Evolutionary conservation across 2,329 filamentous ascomycete genomes (phyloP).

Genomic region (Hypomyces perniciosus): DNA sequence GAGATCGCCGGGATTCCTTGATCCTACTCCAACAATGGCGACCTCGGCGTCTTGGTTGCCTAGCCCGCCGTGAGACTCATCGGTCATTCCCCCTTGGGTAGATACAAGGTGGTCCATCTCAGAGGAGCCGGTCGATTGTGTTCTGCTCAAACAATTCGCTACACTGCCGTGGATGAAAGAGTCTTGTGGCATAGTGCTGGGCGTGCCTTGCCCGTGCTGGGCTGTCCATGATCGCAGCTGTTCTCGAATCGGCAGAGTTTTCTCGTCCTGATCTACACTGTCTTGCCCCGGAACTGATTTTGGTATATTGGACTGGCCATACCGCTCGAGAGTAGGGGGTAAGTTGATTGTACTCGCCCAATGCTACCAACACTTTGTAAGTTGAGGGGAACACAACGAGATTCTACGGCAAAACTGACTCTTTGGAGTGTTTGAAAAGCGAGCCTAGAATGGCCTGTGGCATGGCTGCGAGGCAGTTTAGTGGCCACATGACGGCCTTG

Average conservation of each 20-base stretch:
- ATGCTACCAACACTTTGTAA: constrained; percentile 11
- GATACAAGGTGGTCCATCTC: constrained; percentile 26
- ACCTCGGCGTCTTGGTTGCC: constrained; percentile 21
- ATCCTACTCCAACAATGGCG: constrained; percentile 21
- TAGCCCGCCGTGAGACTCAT: constrained; percentile 23
- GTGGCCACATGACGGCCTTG: neutral
- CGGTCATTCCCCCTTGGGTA: constrained; percentile 18
- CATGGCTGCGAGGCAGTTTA: neutral
- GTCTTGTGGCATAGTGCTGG: constrained; percentile 20
- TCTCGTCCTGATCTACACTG: constrained; percentile 4
- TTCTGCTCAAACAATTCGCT: constrained; percentile 27
- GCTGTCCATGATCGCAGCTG: constrained; percentile 37
- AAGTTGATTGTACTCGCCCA: constrained; percentile 13
- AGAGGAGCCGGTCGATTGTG: constrained; percentile 29
- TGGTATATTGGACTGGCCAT: constrained; percentile 8
- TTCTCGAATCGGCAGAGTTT: constrained; percentile 30
- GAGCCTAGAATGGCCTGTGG: neutral
- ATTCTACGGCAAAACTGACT: constrained; percentile 1
- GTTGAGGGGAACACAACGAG: neutral
- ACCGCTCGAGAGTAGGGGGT: neutral
- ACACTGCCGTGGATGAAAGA: constrained; percentile 21
- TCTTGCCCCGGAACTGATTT: neutral
- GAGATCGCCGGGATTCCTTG: constrained; percentile 41
- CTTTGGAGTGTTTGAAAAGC: constrained; percentile 1
- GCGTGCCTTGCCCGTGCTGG: constrained; percentile 26